Conservation (phyloP, 2,329 filamentous ascomycete genomes). For the Neopestalotiopsis sp. region DNA sequence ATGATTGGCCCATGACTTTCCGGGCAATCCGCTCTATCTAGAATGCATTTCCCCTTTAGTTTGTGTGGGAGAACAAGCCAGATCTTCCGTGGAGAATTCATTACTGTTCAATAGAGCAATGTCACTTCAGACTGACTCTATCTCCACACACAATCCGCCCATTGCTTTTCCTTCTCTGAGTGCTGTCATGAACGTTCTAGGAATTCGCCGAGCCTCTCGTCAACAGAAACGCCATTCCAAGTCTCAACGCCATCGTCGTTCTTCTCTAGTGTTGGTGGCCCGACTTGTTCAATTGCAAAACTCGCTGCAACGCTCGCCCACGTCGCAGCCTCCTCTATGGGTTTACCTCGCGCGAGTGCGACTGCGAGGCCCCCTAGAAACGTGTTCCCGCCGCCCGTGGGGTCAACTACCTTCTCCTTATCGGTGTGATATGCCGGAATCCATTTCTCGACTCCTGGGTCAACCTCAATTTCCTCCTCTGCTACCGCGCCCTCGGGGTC, state of each 20-base stretch:
- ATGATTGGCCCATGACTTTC: background rate
- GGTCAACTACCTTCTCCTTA: slow-evolving; percentile 74
- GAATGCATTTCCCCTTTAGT: background rate
- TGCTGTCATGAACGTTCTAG: slow-evolving; percentile 41
- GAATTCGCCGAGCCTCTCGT: slow-evolving; percentile 59
- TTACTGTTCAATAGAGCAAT: background rate
- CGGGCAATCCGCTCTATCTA: background rate
- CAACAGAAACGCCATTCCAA: slow-evolving; percentile 66
- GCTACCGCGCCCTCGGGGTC: slow-evolving; percentile 58
- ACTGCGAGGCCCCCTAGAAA: slow-evolving; percentile 73
- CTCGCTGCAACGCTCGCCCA: slow-evolving; percentile 86
- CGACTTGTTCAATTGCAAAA: slow-evolving; percentile 94
- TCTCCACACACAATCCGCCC: background rate
- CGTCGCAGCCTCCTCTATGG: slow-evolving; percentile 72
- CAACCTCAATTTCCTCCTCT: slow-evolving; percentile 64
- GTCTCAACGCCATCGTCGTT: slow-evolving; percentile 55
- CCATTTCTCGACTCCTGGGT: slow-evolving; percentile 74
- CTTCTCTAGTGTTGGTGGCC: slow-evolving; percentile 68
- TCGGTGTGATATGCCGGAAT: slow-evolving; percentile 74
- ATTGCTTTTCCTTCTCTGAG: background rate
- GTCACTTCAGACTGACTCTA: too few species aligned
- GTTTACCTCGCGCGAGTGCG: slow-evolving; percentile 63
- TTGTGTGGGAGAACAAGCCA: background rate
- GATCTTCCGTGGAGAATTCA: background rate
- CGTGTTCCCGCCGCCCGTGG: slow-evolving; percentile 91